Base-by-base conservation (phyloP, 1,139 yeast genomes). In the Lodderomyces elongisporus region DNA sequence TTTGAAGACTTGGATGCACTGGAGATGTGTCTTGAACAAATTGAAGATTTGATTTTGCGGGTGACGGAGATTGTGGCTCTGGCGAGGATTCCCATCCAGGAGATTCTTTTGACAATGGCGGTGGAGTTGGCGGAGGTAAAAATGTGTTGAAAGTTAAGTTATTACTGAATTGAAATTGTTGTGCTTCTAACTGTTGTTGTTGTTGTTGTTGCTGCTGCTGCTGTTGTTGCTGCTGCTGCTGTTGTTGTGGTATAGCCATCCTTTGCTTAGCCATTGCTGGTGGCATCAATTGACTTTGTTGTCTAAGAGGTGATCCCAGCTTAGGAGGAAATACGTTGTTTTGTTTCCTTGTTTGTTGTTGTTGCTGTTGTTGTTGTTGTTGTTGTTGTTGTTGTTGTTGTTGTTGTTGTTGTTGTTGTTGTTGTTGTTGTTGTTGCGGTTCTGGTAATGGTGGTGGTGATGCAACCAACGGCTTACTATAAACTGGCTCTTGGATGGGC, bases 81-180 rank as follows among this genome's bases (percentile, higher is more conserved):
- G 73, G 71, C 1, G 69, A 62, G 1, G 64, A 58, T 25, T 61
- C 59, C 54, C 58, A 56, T 20, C 61, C 66, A 2, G 68, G 67
- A 1, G 66, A 60, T 1, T 57, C 66, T 32, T 57, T 48, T 12
- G 32, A 29, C 32, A 61, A 51, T 4, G 66, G 54, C 15, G 75
- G 74, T 4, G 75, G 66, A 4, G 66, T 67, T 4, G 73, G 74
- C 9, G 72, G 72, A 6, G 73, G 73, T 34, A 67, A 54, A 37
- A 41, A 60, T 3, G 52, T 52, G 32, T 46, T 56, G 43, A 40
- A 44, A n/a, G 40, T 26, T 34, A 36, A 27, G 17, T 34, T 31
- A 2, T 28, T 27, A 13, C 16, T 31, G 20, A 30, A 25, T 32
- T 38, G 26, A 21, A 34, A 18, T 20, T 37, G 12, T 31, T 41